phyloP scores from a whole-genome alignment of 2,329 filamentous ascomycete species.

The Aureobasidium musti region DNA sequence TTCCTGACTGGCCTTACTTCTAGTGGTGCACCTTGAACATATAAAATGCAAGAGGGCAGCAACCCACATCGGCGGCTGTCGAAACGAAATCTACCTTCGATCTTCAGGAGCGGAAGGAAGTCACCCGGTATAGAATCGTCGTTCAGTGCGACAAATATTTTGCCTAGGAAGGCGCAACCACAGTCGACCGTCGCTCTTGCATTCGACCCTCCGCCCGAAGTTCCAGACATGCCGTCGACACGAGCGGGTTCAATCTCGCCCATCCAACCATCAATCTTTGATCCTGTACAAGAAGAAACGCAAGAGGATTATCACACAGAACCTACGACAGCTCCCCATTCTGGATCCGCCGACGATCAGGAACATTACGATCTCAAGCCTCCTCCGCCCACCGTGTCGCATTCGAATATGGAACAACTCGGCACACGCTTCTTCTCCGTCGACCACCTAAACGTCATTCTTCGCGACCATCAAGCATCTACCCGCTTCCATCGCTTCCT shows the following conservation, averaged over 20 bases:
- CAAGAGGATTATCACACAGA: slow-evolving; percentile 30
- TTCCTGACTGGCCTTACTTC: background rate
- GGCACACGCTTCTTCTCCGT: slow-evolving; percentile 46
- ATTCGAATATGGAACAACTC: slow-evolving; percentile 42
- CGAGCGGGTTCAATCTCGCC: slow-evolving; percentile 15
- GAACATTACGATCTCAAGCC: slow-evolving; percentile 46
- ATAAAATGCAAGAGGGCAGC: slow-evolving; percentile 25
- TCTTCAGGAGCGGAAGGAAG: slow-evolving; percentile 17
- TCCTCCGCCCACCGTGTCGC: slow-evolving; percentile 41
- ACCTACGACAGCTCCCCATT: slow-evolving; percentile 35
- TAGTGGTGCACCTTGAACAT: background rate
- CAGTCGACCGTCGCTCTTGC: slow-evolving; percentile 7
- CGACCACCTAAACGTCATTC: slow-evolving; percentile 48
- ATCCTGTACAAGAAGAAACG: slow-evolving; percentile 25
- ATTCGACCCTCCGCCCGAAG: slow-evolving; percentile 25
- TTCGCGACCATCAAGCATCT: slow-evolving; percentile 43
- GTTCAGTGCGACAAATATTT: slow-evolving; percentile 30
- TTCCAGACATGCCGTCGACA: slow-evolving; percentile 29
- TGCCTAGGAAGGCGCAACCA: slow-evolving; percentile 9
- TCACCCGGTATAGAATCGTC: slow-evolving; percentile 20
- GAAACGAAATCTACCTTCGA: slow-evolving; percentile 10
- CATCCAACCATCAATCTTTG: slow-evolving; percentile 35
- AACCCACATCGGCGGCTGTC: background rate
- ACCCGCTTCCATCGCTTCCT: slow-evolving; percentile 46
- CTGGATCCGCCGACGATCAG: slow-evolving; percentile 34